phyloP scores from a whole-genome alignment of 257 asterid species.

The Solanum appendiculatum region DNA sequence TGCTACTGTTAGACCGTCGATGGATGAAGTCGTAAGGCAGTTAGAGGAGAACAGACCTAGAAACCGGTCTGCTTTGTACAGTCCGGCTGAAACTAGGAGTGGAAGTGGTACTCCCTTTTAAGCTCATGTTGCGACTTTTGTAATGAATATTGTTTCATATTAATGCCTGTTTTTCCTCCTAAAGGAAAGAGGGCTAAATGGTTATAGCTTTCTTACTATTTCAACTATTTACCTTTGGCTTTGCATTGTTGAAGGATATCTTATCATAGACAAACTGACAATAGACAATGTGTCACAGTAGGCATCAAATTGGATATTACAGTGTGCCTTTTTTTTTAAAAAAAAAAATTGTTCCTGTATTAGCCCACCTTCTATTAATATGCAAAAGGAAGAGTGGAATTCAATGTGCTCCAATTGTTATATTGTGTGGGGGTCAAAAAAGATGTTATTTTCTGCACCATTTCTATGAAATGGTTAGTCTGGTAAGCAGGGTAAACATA shows the following conservation, averaged over 20 bases:
- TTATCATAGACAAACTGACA: neutral
- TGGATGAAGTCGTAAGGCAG: slow-evolving; percentile 95
- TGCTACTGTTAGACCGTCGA: slow-evolving; percentile 70
- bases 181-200: slow-evolving; percentile 5
- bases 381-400: neutral
- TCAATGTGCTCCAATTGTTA: neutral
- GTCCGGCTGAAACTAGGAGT: slow-evolving; percentile 96
- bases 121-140: slow-evolving; percentile 14
- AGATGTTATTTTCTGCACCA: neutral
- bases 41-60: slow-evolving; percentile 97
- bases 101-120: slow-evolving; percentile 95
- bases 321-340: neutral
- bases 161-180: slow-evolving; percentile 9
- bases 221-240: neutral
- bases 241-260: neutral
- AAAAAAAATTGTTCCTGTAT: neutral
- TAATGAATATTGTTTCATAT: slow-evolving; percentile 14
- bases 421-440: neutral
- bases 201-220: neutral
- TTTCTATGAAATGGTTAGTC: neutral
- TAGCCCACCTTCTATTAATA: neutral
- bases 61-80: slow-evolving; percentile 83
- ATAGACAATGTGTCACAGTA: neutral
- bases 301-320: neutral
- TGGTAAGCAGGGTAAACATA: neutral